A percentile compares a stretch with the other conserved stretches of the same genome.
Evolutionary conservation across 2,329 filamentous ascomycete genomes (phyloP).

Genomic region (Alternaria triticimaculans): DNA sequence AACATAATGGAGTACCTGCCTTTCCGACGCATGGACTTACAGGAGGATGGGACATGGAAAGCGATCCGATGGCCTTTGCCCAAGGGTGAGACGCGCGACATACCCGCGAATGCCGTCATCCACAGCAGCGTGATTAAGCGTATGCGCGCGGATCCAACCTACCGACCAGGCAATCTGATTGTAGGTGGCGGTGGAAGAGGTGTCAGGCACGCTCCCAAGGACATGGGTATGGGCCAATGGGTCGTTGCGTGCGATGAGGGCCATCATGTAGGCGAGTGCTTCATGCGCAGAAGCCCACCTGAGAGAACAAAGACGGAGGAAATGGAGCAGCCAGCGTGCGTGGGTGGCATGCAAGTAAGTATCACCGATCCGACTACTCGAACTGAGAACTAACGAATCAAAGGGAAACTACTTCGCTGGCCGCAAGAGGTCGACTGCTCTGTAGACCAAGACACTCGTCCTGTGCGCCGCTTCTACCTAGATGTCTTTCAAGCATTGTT

Average conservation of each 20-base stretch:
- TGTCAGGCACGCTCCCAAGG: slow-evolving; percentile 64
- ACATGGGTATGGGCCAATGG: slow-evolving; percentile 76
- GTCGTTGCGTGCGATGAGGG: slow-evolving; percentile 68
- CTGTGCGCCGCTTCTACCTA: background rate
- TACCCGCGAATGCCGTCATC: slow-evolving; percentile 72
- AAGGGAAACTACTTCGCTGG: background rate
- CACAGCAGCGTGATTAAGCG: slow-evolving; percentile 77
- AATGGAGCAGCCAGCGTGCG: background rate
- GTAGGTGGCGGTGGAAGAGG: slow-evolving; percentile 79
- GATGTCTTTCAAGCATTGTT: background rate
- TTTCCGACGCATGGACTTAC: slow-evolving; percentile 80
- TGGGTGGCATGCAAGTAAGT: background rate
- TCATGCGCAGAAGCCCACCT: slow-evolving; percentile 53
- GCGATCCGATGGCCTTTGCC: slow-evolving; percentile 82
- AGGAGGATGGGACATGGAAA: slow-evolving; percentile 75
- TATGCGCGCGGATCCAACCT: slow-evolving; percentile 68
- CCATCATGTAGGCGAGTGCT: slow-evolving; percentile 73
- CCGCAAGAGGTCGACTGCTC: background rate
- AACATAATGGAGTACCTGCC: slow-evolving; percentile 82
- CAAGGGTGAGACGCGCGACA: slow-evolving; percentile 77
- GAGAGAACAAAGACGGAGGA: slow-evolving; percentile 13
- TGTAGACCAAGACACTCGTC: background rate
- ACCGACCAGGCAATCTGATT: slow-evolving; percentile 81
- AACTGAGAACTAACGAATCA: background rate
- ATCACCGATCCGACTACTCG: background rate